Evolutionary conservation across 140 eudicot genomes (phyloP), one percentile per base, ranked within the genome.

Genomic region (Anethum foeniculum): DNA sequence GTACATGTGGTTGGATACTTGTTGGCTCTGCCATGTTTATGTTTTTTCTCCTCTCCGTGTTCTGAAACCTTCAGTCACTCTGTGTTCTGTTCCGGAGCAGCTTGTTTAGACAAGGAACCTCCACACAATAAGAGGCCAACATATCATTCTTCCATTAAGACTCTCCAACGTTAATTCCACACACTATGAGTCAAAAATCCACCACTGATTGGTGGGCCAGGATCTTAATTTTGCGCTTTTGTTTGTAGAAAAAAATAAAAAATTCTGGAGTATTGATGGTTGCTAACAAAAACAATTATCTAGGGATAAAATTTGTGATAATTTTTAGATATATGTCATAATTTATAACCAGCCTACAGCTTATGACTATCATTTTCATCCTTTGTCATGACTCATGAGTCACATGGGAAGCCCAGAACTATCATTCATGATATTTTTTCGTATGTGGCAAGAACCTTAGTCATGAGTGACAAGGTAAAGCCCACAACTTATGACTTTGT

Each of bases 1-100:
- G 69, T 3, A 82, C 81, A n/a, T 82, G 81, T 5, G 85, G 85
- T 14, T 13, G 74, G 23, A 2, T 34, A 60, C 32, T n/a, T 68
- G 43, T 68, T 68, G 10, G 43, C n/a, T 68, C 6, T 28, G 21
- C 48, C 11, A 43, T 48, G 12, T 48, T 2, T 48, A 48, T 48
- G 19, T 3, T 48, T 13, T 48, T 48, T 15, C 1, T 2, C 54
- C 58, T 51, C 21, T 16, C 6, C 7, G 23, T 16, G 7, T 51
- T 51, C 58, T 51, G 58, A 18, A 51, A 51, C n/a, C n/a, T 51
- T 51, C 58, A 51, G 18, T 46, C 56, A 13, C 56, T 14, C 58
- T 51, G 23, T 51, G 58, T 18, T 51, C 15, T 16, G 3, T 19
- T 51, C 23, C n/a, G 15, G 58, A 51, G n/a, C 58, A 51, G 58